These are phyloP conservation scores for Triangularia setosa DNA, from an alignment of 2,329 filamentous ascomycete genomes.

Conservation along the genomic window DNA sequence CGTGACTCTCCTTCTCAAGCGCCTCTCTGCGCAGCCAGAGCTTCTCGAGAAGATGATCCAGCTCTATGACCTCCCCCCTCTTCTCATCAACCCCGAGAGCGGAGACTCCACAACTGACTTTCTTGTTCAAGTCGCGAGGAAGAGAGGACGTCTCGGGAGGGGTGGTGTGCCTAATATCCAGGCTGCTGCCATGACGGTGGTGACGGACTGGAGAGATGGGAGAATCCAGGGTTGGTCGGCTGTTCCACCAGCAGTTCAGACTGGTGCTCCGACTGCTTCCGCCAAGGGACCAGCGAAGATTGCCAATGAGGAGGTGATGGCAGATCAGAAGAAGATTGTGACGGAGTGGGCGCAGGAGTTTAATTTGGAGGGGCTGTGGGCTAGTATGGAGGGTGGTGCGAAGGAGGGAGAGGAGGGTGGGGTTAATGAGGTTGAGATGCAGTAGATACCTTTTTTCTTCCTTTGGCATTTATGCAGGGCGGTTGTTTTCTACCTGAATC, in stretches of 20 bases:
- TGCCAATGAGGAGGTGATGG: constrained; percentile 44
- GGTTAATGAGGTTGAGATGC: constrained; percentile 45
- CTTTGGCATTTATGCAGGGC: not conserved
- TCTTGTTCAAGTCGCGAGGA: constrained; percentile 88
- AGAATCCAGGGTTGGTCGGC: constrained; percentile 91
- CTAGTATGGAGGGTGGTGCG: constrained; percentile 69
- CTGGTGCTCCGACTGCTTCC: constrained; percentile 28
- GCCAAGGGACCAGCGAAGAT: constrained; percentile 21
- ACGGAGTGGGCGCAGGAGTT: constrained; percentile 93
- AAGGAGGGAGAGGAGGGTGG: constrained; percentile 27
- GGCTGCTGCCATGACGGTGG: constrained; percentile 84
- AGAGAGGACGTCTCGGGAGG: constrained; percentile 81
- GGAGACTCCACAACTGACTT: constrained; percentile 86
- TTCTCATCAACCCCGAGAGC: constrained; percentile 61
- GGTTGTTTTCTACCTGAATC: not conserved
- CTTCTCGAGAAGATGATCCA: constrained; percentile 75
- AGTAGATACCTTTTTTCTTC: constrained; percentile 32
- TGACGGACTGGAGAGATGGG: constrained; percentile 95
- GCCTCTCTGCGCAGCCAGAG: constrained; percentile 68
- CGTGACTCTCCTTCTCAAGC: constrained; percentile 76
- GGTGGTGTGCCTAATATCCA: constrained; percentile 87
- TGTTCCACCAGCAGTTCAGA: constrained; percentile 55
- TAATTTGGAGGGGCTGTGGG: constrained; percentile 89
- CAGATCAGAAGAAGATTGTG: constrained; percentile 81
- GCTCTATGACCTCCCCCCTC: constrained; percentile 78